Percentiles rank a stretch among this genome's conserved stretches.
Conservation (phyloP, 1,284 basidiomycete species). For the Melampsora occidentalis region DNA sequence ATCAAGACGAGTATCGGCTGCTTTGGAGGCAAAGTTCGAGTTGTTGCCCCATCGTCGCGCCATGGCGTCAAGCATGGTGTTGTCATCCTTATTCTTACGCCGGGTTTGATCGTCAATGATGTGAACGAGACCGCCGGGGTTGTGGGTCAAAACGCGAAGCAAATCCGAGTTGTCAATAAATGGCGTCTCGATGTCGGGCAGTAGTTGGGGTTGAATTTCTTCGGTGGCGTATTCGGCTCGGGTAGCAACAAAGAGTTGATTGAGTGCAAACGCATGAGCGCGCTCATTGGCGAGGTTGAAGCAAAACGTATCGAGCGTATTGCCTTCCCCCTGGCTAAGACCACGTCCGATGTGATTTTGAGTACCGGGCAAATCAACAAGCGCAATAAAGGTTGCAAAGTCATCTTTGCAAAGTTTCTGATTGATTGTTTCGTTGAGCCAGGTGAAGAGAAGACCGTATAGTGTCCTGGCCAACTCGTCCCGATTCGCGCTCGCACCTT, state of each 20-base stretch:
- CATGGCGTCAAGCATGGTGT: constrained; percentile 91
- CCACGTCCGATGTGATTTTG: constrained; percentile 69
- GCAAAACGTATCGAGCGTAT: constrained; percentile 92
- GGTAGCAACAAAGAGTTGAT: constrained; percentile 65
- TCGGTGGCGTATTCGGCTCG: constrained; percentile 73
- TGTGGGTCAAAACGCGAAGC: constrained; percentile 77
- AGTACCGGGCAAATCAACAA: constrained; percentile 91
- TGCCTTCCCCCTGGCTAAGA: constrained; percentile 58
- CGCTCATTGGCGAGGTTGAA: constrained; percentile 94
- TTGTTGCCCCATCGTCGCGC: constrained; percentile 92
- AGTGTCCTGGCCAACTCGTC: constrained; percentile 90
- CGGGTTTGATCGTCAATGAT: constrained; percentile 97
- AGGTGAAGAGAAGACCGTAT: constrained; percentile 90
- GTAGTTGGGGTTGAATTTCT: constrained; percentile 68
- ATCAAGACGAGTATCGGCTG: constrained; percentile 66
- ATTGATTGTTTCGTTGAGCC: constrained; percentile 95
- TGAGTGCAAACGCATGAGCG: constrained; percentile 78
- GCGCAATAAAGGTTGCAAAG: constrained; percentile 85
- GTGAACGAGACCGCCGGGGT: constrained; percentile 85
- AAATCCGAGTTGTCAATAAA: constrained; percentile 93
- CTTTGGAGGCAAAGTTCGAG: constrained; percentile 66
- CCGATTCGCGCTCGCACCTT: constrained; percentile 84
- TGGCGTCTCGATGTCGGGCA: constrained; percentile 63
- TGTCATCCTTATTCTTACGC: constrained; percentile 81
- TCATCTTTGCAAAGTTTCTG: constrained; percentile 87